A percentile compares a stretch with the other conserved stretches of the same genome.
phyloP scores from a whole-genome alignment of 371 early-diverging fungal genomes.

The Conidiobolus incongruus region DNA sequence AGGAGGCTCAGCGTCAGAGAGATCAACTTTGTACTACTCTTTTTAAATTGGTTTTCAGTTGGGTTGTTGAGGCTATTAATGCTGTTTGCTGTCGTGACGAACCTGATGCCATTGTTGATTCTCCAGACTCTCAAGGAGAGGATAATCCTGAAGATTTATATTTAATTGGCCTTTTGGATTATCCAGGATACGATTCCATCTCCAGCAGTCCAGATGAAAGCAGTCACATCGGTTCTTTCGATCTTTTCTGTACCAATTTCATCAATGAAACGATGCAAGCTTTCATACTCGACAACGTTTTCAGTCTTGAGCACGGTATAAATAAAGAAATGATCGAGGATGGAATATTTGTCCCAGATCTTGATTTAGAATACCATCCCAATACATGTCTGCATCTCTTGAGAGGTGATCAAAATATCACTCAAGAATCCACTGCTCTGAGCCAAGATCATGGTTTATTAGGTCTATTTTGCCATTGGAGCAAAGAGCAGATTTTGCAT shows the following conservation, averaged over 20 bases:
- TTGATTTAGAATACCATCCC: constrained; percentile 22
- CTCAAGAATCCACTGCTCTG: too few species aligned
- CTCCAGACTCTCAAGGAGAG: too few species aligned
- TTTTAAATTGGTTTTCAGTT: constrained; percentile 60
- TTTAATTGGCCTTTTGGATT: constrained; percentile 45
- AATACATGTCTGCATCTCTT: constrained; percentile 23
- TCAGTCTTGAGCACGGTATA: constrained; percentile 27
- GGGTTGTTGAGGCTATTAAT: constrained; percentile 78
- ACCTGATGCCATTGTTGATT: constrained; percentile 15
- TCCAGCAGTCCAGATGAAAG: constrained; percentile 11
- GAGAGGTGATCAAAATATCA: constrained; percentile 11
- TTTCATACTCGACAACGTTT: constrained; percentile 39
- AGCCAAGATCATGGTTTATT: constrained; percentile 6
- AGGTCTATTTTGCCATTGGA: background rate
- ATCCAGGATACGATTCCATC: constrained; percentile 29
- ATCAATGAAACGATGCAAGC: constrained; percentile 61
- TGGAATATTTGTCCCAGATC: constrained; percentile 16
- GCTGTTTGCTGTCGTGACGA: constrained; percentile 33
- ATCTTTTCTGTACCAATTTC: constrained; percentile 51
- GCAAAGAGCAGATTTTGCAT: background rate
- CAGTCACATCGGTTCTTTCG: constrained; percentile 24
- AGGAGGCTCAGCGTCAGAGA: constrained; percentile 44
- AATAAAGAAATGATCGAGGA: constrained; percentile 27
- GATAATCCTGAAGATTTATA: too few species aligned
- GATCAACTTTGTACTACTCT: constrained; percentile 51